Base-by-base conservation (phyloP, 129 eudicot species). In the Dittrichia graveolens region DNA sequence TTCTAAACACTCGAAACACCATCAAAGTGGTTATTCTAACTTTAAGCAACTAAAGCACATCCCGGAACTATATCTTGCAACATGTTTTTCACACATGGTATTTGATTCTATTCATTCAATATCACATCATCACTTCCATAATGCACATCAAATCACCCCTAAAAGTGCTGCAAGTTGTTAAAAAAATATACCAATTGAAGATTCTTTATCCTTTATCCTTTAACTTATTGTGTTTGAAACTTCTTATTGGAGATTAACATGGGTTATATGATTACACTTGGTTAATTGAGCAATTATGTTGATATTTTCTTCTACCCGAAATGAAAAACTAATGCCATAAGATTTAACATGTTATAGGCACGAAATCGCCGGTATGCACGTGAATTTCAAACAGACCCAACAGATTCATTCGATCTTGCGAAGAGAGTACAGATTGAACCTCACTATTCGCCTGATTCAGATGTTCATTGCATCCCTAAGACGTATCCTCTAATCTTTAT, bases 321-420 rank as follows among this genome's bases (percentile, higher is more conserved):
- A 1, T 7, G 44, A 38, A 48, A 35, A 37, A 60, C 47, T 60
- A 24, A 69, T 44, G 50, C 69, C 3, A 46, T 72, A 56, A 63
- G 52, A 47, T 56, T 44, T 44, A 7, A 60, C 57, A 38, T 24
- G 8, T 61, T 64, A 53, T 77, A 89, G 91, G 96, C 86, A 62
- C 83, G 96, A 18, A 84, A 75, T 37, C 82, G 77, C 12, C 82
- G 87, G 70, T 69, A 71, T 49, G 76, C 88, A 38, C 83, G 65
- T 75, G 96, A 86, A 83, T 70, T 75, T 69, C 89, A 83, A 76
- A 65, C 73, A 40, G 80, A 54, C 67, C 72, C 35, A 53, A 49
- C 43, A 9, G 78, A 83, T 40, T 3, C 79, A 19, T 78, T 67
- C 7, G 82, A 76, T 76, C 64, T 73, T 73, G 58, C 83, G 12